Evolutionary conservation across 768 basidiomycete species (phyloP), one percentile per base, ranked within the genome.

Genomic region (Suillus spraguei): DNA sequence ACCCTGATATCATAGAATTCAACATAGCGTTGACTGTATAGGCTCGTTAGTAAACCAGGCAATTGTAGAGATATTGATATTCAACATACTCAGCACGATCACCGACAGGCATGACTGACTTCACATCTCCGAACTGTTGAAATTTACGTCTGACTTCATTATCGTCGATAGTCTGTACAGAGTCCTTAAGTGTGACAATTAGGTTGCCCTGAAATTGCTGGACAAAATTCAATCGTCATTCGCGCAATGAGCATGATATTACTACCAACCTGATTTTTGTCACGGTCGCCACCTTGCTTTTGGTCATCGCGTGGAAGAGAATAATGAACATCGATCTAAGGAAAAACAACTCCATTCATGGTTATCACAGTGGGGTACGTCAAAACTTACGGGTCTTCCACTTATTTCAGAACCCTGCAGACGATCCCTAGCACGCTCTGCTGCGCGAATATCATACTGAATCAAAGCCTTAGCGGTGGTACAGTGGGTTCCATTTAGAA

Each of bases 261-360:
- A 72, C 75, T 66, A 73, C 76, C 71, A 66, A 90, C 94, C 78
- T 96, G 94, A 73, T 92, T 94, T 76, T 90, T 95, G 60, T 96
- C 95, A 54, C 89, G 70, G 1, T 75, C 74, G 7, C 82, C 66
- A 83, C 87, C 61, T 84, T 85, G 70, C 83, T 84, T 76, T 66
- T 91, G 87, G 61, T 97, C 93, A 68, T 92, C 93, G 65, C 93
- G 88, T 13, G 97, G 97, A 35, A 99, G 79, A 33, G 95, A 97
- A 79, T 95, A 99, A 75, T 99, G 97, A 0, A 99, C 96, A 79
- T 99, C 97, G 74, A 99, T 99, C 97, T 97, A 71, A 24, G 28
- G 53, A 49, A 60, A 38, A 59, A 68, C 61, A 54, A 36, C 44
- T 66, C 63, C 60, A 38, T 61, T 59, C 54, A 63, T 20, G 50